Conservation (phyloP, 2,329 filamentous ascomycete genomes). For the Aphanoascus verrucosus region DNA sequence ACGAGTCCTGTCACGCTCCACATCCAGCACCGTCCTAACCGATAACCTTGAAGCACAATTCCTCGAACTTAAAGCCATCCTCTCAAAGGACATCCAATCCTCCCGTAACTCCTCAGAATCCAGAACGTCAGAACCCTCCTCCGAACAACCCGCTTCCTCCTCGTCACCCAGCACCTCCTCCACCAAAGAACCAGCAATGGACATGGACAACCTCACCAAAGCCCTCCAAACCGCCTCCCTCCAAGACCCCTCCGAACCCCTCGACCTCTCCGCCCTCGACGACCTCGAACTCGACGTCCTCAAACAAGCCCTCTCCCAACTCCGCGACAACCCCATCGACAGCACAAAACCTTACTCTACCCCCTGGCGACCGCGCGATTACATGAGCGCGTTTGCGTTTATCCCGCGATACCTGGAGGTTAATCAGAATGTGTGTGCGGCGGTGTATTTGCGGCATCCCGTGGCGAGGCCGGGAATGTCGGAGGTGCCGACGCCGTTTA, state of each 20-base stretch:
- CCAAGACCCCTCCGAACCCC: conserved; percentile 16
- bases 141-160: neutral
- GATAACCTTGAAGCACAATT: conserved; percentile 47
- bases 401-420: conserved; percentile 94
- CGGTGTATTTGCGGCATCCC: conserved; percentile 88
- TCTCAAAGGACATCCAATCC: conserved; percentile 10
- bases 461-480: conserved; percentile 71
- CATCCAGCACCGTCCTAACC: conserved; percentile 34
- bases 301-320: conserved; percentile 49
- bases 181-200: too few relatives aligned
- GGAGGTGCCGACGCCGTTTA: conserved; percentile 78
- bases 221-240: neutral
- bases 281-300: conserved; percentile 39
- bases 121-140: conserved; percentile 12
- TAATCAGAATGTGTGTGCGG: conserved; percentile 92
- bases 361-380: conserved; percentile 78
- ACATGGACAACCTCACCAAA: conserved; percentile 5
- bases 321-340: conserved; percentile 68
- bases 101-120: neutral
- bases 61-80: conserved; percentile 36
- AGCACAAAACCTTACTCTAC: conserved; percentile 72
- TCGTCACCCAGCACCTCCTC: neutral
- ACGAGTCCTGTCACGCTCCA: conserved; percentile 49
- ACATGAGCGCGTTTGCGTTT: conserved; percentile 86
- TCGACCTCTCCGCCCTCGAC: conserved; percentile 39